A percentile compares a stretch with the other conserved stretches of the same genome.
Evolutionary conservation across 345 rosid genomes (phyloP).

Genomic region (Arabidopsis suecica): DNA sequence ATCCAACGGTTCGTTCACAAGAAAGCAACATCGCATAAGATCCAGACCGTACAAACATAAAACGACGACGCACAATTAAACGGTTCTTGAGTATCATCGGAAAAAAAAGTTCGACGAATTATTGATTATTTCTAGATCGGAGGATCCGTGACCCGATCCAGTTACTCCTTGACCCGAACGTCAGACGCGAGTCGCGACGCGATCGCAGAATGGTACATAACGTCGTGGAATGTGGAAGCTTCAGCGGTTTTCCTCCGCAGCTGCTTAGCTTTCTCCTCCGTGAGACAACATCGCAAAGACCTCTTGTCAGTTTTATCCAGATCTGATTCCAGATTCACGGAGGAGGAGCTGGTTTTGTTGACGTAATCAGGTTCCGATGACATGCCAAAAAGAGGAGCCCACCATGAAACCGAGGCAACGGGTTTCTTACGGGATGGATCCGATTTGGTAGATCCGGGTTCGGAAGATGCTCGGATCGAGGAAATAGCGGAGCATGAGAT

Average conservation of each 20-base stretch:
- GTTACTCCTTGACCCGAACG: conserved; percentile 37
- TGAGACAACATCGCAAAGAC: conserved; percentile 56
- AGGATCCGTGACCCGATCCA: conserved; percentile 13
- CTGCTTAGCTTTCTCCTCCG: conserved; percentile 74
- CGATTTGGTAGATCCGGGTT: conserved; percentile 33
- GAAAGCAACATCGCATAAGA: conserved; percentile 18
- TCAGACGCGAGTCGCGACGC: conserved; percentile 79
- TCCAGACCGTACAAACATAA: conserved; percentile 29
- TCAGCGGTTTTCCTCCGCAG: conserved; percentile 61
- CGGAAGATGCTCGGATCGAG: conserved; percentile 53
- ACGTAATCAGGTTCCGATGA: conserved; percentile 72
- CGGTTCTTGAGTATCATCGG: conserved; percentile 18
- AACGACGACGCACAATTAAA: conserved; percentile 21
- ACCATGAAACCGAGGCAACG: conserved; percentile 53
- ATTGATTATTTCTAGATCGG: not conserved
- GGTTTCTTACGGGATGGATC: conserved; percentile 36
- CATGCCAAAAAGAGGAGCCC: conserved; percentile 74
- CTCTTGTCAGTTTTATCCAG: conserved; percentile 38
- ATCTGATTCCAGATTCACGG: conserved; percentile 5
- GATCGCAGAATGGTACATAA: conserved; percentile 79
- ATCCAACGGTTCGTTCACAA: conserved; percentile 32
- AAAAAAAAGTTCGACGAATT: conserved; percentile 16
- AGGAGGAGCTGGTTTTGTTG: conserved; percentile 4
- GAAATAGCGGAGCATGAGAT: conserved; percentile 49
- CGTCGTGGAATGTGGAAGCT: conserved; percentile 61